phyloP scores from a whole-genome alignment of 208 protist genomes.

The Wallacemonas sp. region DNA sequence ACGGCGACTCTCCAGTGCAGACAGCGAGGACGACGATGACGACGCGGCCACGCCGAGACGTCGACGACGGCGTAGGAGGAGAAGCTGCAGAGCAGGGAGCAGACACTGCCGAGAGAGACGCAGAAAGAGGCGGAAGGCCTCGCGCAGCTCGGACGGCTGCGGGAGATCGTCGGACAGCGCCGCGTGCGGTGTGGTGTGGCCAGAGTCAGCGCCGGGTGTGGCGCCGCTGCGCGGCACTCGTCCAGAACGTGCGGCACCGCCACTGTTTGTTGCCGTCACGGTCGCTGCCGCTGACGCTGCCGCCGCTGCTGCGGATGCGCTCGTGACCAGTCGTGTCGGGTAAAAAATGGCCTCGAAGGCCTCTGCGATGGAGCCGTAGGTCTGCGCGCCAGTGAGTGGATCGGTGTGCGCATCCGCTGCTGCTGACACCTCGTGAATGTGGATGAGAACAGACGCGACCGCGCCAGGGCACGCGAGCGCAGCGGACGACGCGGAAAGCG shows the following conservation, averaged over 20 bases:
- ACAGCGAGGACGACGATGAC: too few species aligned
- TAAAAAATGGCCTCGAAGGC: constrained; percentile 1
- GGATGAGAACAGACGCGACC: background rate
- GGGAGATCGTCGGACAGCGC: constrained; percentile 2
- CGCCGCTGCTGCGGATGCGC: background rate
- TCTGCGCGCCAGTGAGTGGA: background rate
- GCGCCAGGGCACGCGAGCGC: background rate
- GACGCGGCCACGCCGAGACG: background rate
- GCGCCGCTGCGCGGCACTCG: background rate
- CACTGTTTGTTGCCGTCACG: too few species aligned
- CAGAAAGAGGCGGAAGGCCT: constrained; percentile 15
- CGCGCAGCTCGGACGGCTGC: constrained; percentile 13
- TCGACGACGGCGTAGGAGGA: constrained; percentile 2
- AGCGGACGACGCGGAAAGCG: background rate
- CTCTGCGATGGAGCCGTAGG: constrained; percentile 2
- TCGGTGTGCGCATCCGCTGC: background rate
- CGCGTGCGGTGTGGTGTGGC: background rate
- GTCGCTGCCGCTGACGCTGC: background rate
- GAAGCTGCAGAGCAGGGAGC: background rate
- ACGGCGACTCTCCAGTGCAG: too few species aligned
- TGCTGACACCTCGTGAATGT: background rate
- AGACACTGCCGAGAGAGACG: constrained; percentile 8
- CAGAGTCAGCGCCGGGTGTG: too few species aligned
- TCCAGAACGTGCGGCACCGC: background rate
- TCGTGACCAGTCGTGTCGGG: background rate